Evolutionary conservation across 2,329 filamentous ascomycete genomes (phyloP).

Genomic region (Colletotrichum coccodes): DNA sequence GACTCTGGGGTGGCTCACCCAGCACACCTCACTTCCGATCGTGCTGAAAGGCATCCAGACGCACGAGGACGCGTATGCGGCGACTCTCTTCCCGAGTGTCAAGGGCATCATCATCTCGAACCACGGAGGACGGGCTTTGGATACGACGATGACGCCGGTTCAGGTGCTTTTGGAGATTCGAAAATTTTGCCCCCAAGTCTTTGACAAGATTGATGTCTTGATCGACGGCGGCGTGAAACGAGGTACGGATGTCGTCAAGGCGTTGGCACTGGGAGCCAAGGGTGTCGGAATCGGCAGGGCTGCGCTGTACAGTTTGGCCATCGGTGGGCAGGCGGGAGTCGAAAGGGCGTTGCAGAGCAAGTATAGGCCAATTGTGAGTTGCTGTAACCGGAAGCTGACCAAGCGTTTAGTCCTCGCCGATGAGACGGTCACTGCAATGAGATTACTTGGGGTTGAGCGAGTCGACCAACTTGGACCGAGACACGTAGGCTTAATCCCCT

Average conservation of each 20-base stretch:
- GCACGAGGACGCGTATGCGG: constrained; percentile 54
- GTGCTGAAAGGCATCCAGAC: constrained; percentile 67
- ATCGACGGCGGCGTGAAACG: constrained; percentile 64
- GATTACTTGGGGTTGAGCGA: constrained; percentile 37
- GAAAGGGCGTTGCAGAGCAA: constrained; percentile 65
- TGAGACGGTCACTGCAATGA: constrained; percentile 40
- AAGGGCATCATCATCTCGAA: constrained; percentile 66
- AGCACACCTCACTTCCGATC: constrained; percentile 58
- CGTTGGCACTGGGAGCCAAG: constrained; percentile 61
- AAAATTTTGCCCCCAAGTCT: constrained; percentile 57
- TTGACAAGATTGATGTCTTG: constrained; percentile 60
- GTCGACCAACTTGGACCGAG: constrained; percentile 36
- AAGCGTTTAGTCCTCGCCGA: constrained; percentile 37
- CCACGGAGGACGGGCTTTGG: constrained; percentile 66
- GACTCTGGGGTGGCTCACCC: constrained; percentile 58
- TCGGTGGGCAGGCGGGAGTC: constrained; percentile 64
- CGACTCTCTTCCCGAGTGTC: constrained; percentile 42
- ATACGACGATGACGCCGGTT: constrained; percentile 40
- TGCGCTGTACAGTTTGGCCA: constrained; percentile 58
- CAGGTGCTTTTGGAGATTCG: constrained; percentile 64
- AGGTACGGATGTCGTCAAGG: constrained; percentile 65
- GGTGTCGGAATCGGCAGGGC: constrained; percentile 64
- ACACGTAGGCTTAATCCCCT: constrained; percentile 35
- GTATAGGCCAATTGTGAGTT: constrained; percentile 36
- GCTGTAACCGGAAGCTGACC: neutral